A percentile compares a stretch with the other conserved stretches of the same genome.
These are phyloP conservation scores for Asterionellopsis glacialis DNA, from an alignment of 108 stramenopile genomes.

Conservation along the genomic window DNA sequence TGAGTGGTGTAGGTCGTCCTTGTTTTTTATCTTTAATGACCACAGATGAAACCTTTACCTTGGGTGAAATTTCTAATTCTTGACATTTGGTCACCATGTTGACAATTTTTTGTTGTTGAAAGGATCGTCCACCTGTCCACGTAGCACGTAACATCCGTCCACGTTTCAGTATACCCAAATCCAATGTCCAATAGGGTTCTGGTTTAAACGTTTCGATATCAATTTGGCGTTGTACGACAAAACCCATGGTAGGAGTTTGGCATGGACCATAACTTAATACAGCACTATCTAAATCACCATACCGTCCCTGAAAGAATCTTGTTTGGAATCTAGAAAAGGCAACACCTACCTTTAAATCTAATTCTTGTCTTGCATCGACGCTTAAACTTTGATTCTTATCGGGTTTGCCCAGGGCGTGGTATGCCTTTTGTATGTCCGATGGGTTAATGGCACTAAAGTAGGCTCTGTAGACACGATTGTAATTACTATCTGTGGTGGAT, in stretches of 20 bases:
- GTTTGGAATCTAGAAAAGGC: constrained; percentile 97
- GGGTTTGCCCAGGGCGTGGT: constrained; percentile 77
- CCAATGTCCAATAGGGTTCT: constrained; percentile 85
- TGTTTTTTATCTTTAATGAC: constrained; percentile 81
- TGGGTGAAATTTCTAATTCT: constrained; percentile 25
- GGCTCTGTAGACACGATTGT: constrained; percentile 88
- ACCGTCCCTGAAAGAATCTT: constrained; percentile 84
- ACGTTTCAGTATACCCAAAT: constrained; percentile 67
- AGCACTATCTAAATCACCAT: constrained; percentile 85
- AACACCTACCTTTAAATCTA: constrained; percentile 95
- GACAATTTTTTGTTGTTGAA: constrained; percentile 63
- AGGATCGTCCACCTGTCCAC: constrained; percentile 73
- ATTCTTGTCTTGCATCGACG: constrained; percentile 94
- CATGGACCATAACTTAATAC: constrained; percentile 96
- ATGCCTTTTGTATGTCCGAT: constrained; percentile 86
- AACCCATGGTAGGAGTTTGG: constrained; percentile 96
- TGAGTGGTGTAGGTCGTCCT: constrained; percentile 75
- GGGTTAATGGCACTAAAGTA: constrained; percentile 94
- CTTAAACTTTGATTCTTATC: constrained; percentile 83
- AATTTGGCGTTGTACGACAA: constrained; percentile 92
- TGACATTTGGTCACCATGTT: constrained; percentile 41
- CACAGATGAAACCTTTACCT: constrained; percentile 53
- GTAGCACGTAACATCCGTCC: constrained; percentile 63
- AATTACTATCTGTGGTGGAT: constrained; percentile 21
- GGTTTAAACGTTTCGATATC: constrained; percentile 93